A percentile compares a stretch with the other conserved stretches of the same genome.
Evolutionary conservation across 2,329 filamentous ascomycete species (phyloP).

Genomic region (Colletotrichum viniferum): DNA sequence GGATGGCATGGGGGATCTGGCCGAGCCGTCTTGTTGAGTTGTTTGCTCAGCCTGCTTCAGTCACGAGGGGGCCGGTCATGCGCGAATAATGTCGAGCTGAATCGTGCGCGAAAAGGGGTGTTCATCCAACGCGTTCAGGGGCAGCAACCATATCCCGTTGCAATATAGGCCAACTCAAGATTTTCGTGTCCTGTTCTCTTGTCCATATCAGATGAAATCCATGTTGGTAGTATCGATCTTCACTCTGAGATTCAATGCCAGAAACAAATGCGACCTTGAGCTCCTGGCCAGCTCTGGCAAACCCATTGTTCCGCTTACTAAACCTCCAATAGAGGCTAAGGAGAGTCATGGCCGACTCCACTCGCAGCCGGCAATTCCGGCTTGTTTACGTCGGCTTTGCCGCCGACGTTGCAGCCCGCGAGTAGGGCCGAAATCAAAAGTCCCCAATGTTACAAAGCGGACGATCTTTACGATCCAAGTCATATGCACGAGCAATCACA

Average conservation of each 20-base stretch:
- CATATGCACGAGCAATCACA: not conserved
- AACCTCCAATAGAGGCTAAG: not conserved
- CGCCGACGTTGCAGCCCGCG: not conserved
- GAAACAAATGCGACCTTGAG: not conserved
- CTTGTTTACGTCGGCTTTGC: constrained; percentile 2
- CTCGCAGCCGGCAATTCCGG: not conserved
- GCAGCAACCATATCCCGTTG: not conserved
- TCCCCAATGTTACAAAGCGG: not conserved
- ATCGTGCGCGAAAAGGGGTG: not conserved
- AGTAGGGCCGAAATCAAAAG: constrained; percentile 2
- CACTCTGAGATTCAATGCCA: not conserved
- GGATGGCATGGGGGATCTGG: not conserved
- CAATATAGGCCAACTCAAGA: not conserved
- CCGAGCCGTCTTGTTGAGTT: not conserved
- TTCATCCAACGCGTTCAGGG: not conserved
- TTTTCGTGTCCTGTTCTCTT: not conserved
- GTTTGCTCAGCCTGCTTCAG: not conserved
- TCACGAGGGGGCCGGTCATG: not conserved
- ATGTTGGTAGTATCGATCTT: not conserved
- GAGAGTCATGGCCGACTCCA: not conserved
- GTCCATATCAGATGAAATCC: not conserved
- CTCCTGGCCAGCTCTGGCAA: not conserved
- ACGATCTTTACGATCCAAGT: not conserved
- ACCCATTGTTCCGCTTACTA: not conserved
- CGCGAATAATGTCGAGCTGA: not conserved